These are phyloP conservation scores for Pseudopyricularia cyperi DNA, from an alignment of 2,329 filamentous ascomycete genomes.

Conservation along the genomic window DNA sequence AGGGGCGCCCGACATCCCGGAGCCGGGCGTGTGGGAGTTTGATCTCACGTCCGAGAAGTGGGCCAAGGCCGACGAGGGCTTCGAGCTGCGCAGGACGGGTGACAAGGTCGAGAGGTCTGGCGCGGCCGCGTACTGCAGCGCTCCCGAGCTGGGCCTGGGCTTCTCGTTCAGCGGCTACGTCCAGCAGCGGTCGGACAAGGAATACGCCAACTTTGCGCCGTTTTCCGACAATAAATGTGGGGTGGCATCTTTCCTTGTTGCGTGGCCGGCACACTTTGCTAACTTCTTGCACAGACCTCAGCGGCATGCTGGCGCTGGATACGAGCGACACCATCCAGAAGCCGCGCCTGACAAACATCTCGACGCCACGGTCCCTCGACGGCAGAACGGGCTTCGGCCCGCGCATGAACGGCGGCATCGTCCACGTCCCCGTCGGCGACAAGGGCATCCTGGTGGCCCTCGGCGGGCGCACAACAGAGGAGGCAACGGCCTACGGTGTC, in stretches of 20 bases:
- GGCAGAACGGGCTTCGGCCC: constrained; percentile 6
- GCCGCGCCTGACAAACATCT: constrained; percentile 10
- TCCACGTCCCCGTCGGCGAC: constrained; percentile 9
- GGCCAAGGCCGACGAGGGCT: not conserved
- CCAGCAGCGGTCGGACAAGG: constrained; percentile 6
- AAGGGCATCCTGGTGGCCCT: constrained; percentile 8
- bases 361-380: constrained; percentile 7
- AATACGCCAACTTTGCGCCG: constrained; percentile 5
- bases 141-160: constrained; percentile 6
- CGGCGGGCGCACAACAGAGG: constrained; percentile 7
- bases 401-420: constrained; percentile 11
- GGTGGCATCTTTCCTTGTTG: not conserved
- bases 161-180: constrained; percentile 9
- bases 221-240: constrained; percentile 6
- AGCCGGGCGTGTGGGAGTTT: constrained; percentile 6
- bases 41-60: constrained; percentile 3
- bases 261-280: not conserved
- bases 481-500: constrained; percentile 5
- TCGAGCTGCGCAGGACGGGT: constrained; percentile 5
- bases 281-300: constrained; percentile 2
- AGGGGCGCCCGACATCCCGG: constrained; percentile 5
- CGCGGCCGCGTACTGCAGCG: constrained; percentile 8
- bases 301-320: constrained; percentile 9
- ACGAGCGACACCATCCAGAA: not conserved
- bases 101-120: constrained; percentile 6